Percentiles rank a stretch among this genome's conserved stretches.
These are phyloP conservation scores for Eucalyptus lansdowneana DNA, from an alignment of 345 rosid genomes.

Conservation along the genomic window DNA sequence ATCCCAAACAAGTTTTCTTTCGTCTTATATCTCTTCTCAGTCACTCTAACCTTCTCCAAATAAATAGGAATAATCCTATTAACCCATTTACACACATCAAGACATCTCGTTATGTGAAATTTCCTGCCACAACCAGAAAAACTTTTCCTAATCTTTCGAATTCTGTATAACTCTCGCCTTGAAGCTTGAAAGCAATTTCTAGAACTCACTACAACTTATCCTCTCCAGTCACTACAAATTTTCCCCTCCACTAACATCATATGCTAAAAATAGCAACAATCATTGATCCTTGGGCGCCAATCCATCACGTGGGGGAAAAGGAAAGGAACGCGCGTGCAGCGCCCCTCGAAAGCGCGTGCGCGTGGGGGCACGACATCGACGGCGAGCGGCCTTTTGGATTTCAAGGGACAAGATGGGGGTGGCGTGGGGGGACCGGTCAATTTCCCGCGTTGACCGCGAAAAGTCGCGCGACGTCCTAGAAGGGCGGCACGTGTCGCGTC, in stretches of 20 bases:
- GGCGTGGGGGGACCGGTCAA: neutral
- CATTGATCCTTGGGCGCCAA: neutral
- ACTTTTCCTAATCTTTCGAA: too few relatives aligned
- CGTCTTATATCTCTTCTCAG: too few relatives aligned
- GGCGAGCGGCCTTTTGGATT: neutral
- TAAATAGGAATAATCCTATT: too few relatives aligned
- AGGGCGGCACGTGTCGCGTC: neutral
- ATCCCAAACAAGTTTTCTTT: too few relatives aligned
- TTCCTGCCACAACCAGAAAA: accelerated
- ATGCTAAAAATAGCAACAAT: too few relatives aligned
- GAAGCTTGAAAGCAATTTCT: too few relatives aligned
- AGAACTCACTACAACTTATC: neutral
- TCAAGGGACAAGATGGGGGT: neutral
- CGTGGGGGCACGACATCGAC: neutral
- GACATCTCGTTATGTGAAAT: accelerated
- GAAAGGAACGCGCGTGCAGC: neutral
- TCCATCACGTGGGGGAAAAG: neutral
- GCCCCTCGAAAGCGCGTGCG: neutral
- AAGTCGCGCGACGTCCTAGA: neutral
- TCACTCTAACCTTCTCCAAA: too few relatives aligned
- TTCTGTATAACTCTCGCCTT: too few relatives aligned
- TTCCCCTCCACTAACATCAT: neutral
- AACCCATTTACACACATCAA: neutral
- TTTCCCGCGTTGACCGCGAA: neutral
- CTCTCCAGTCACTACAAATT: neutral